A percentile compares a stretch with the other conserved stretches of the same genome.
Evolutionary conservation across 2,329 filamentous ascomycete species (phyloP).

Genomic region (Chlorencoelia australis): DNA sequence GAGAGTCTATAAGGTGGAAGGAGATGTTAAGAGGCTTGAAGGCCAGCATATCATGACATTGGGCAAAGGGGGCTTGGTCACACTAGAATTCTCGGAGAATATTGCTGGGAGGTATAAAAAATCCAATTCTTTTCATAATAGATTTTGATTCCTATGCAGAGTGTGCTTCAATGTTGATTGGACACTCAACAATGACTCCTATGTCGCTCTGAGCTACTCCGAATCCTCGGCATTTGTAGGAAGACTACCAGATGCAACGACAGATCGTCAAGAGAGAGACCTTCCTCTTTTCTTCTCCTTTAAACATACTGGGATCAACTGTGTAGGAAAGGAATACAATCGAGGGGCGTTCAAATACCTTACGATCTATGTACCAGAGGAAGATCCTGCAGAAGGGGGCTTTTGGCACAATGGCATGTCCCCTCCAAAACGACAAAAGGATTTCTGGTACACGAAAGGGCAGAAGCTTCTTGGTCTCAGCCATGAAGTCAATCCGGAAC

Average conservation of each 20-base stretch:
- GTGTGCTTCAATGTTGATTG: conserved; percentile 28
- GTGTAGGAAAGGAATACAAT: conserved; percentile 28
- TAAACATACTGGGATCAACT: conserved; percentile 25
- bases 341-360: conserved; percentile 33
- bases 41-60: conserved; percentile 11
- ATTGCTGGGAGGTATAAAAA: conserved; percentile 30
- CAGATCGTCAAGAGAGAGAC: conserved; percentile 25
- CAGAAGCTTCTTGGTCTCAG: conserved; percentile 14
- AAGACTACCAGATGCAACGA: conserved; percentile 28
- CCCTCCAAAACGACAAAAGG: too few relatives aligned
- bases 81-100: conserved; percentile 33
- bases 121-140: not conserved
- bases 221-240: conserved; percentile 30
- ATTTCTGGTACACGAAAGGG: conserved; percentile 11
- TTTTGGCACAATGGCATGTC: too few relatives aligned
- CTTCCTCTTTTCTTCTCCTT: conserved; percentile 26
- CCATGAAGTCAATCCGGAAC: conserved; percentile 18
- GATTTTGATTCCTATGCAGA: conserved; percentile 15
- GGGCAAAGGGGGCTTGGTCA: conserved; percentile 28
- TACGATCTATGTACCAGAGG: conserved; percentile 27
- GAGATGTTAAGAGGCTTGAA: conserved; percentile 22
- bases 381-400: too few relatives aligned
- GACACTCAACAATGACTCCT: conserved; percentile 23
- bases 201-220: conserved; percentile 29
- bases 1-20: conserved; percentile 27